Percentiles rank a stretch among this genome's conserved stretches.
These are phyloP conservation scores for Candida ipomoeae DNA, from an alignment of 805 yeast species.

Conservation along the genomic window DNA sequence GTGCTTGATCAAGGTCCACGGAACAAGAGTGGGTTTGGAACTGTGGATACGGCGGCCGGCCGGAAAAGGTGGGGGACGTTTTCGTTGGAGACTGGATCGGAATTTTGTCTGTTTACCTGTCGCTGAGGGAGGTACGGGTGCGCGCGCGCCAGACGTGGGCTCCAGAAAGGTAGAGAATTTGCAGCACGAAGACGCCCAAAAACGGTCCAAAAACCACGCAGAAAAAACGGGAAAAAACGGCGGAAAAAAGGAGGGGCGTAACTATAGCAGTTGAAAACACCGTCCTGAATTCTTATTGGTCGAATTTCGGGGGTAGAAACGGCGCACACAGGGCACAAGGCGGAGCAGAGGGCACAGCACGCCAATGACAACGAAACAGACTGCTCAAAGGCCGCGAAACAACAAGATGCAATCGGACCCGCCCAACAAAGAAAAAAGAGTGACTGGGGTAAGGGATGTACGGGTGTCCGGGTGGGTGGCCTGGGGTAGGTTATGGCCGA, in stretches of 20 bases:
- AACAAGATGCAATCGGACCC: not conserved
- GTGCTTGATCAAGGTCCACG: not conserved
- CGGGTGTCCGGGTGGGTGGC: not conserved
- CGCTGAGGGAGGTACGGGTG: not conserved
- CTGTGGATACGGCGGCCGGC: not conserved
- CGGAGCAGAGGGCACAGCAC: too few species aligned
- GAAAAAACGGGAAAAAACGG: not conserved
- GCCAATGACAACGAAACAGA: too few species aligned
- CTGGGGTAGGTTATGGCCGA: not conserved
- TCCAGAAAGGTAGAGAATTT: not conserved
- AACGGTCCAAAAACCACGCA: not conserved
- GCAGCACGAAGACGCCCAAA: not conserved
- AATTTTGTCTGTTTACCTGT: slow-evolving; percentile 1
- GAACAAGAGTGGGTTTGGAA: not conserved
- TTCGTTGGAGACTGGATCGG: not conserved
- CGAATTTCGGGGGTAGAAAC: not conserved
- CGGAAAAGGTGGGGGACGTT: not conserved
- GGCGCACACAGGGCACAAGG: not conserved
- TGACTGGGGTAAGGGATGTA: slow-evolving; percentile 12
- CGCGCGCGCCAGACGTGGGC: not conserved
- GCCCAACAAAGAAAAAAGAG: slow-evolving; percentile 5
- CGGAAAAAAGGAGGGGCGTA: not conserved
- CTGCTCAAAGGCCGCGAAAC: not conserved
- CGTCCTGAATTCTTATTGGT: too few species aligned
- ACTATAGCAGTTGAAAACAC: too few species aligned